Evolutionary conservation across 768 basidiomycete genomes (phyloP).

Genomic region (Boletus vermiculosoides): DNA sequence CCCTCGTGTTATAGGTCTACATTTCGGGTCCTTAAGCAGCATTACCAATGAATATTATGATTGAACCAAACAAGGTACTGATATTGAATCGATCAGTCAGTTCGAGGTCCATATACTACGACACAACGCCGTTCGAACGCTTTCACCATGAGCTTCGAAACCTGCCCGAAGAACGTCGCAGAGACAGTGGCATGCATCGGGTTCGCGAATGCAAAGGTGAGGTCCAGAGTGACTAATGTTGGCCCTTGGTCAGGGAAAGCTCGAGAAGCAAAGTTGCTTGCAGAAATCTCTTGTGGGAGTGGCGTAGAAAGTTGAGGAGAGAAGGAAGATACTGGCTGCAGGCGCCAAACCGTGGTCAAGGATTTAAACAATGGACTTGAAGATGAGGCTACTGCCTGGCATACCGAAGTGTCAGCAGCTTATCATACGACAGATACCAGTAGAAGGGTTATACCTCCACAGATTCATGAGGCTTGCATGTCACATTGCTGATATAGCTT

Average conservation of each 20-base stretch:
- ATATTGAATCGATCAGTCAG: constrained; percentile 9
- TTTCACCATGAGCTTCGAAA: constrained; percentile 84
- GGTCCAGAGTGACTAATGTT: constrained; percentile 83
- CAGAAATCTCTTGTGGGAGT: constrained; percentile 6
- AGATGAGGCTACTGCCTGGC: constrained; percentile 68
- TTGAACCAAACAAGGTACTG: neutral
- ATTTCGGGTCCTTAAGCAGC: neutral
- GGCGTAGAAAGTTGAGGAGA: constrained; percentile 39
- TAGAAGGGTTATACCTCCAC: constrained; percentile 54
- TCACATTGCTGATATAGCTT: constrained; percentile 83
- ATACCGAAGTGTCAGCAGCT: constrained; percentile 11
- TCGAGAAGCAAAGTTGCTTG: neutral
- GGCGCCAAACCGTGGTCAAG: constrained; percentile 71
- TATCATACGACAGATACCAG: constrained; percentile 1
- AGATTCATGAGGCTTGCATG: constrained; percentile 70
- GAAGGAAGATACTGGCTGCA: constrained; percentile 53
- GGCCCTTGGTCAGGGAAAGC: constrained; percentile 35
- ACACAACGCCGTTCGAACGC: constrained; percentile 88
- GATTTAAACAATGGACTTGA: constrained; percentile 72
- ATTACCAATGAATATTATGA: neutral
- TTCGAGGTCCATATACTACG: constrained; percentile 61
- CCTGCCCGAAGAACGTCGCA: constrained; percentile 79
- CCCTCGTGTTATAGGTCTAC: neutral
- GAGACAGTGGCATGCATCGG: constrained; percentile 85
- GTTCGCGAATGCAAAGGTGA: constrained; percentile 84